A percentile compares a stretch with the other conserved stretches of the same genome.
Evolutionary conservation across 805 yeast genomes (phyloP).

Genomic region (Jamesozyma spencerorum): DNA sequence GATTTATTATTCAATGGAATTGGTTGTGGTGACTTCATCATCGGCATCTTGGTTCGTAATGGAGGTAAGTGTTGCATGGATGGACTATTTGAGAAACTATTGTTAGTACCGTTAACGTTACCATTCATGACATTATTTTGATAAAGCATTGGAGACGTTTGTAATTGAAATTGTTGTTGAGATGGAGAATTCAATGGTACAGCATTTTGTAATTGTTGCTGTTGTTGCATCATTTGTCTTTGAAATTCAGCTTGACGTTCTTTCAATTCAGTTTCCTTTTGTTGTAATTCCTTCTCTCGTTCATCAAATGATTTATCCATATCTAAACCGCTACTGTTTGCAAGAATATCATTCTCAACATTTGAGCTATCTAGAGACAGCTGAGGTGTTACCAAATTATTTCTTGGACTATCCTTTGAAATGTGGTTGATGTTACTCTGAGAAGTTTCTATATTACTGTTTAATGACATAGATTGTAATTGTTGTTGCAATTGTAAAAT

Average conservation of each 20-base stretch:
- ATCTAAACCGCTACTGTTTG: conserved; percentile 2
- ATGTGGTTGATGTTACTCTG: neutral
- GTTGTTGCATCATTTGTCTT: conserved; percentile 15
- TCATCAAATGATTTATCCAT: conserved; percentile 10
- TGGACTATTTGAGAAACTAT: conserved; percentile 1
- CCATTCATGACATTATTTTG: neutral
- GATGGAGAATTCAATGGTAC: conserved; percentile 4
- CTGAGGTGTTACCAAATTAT: neutral
- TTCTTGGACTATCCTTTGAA: neutral
- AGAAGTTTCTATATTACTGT: neutral
- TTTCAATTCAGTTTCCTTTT: conserved; percentile 22
- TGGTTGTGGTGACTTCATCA: conserved; percentile 5
- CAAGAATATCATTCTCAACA: neutral
- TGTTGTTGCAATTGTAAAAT: neutral
- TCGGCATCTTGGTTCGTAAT: conserved; percentile 1
- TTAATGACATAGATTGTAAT: neutral
- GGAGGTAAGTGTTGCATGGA: conserved; percentile 4
- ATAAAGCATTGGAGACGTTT: conserved; percentile 1
- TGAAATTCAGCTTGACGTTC: conserved; percentile 26
- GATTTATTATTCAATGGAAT: conserved; percentile 9
- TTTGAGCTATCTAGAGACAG: neutral
- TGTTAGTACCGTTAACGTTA: neutral
- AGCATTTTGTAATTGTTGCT: conserved; percentile 7
- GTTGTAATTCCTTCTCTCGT: conserved; percentile 23
- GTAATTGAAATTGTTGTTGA: conserved; percentile 8